Evolutionary conservation across 2,329 filamentous ascomycete species (phyloP), one percentile per base, ranked within the genome.

Genomic region (Arthrobotrys sphaeroides): DNA sequence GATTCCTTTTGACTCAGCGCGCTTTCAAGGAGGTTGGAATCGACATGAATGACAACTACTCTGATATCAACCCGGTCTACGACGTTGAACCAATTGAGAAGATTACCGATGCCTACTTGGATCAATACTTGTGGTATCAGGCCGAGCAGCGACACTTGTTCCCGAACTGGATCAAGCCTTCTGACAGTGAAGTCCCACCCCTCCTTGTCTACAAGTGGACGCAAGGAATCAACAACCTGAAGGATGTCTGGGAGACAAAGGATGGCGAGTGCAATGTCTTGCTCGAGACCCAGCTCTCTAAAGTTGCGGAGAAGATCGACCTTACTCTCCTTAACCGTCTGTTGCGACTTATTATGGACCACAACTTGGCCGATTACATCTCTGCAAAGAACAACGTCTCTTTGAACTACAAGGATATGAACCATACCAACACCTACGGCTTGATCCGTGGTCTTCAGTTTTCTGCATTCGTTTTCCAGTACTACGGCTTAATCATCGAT

Each of bases 21-120:
- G 95, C 96, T 0, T 99, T 99, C 87, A 99, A 99, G 84, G 95
- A 99, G 84, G 95, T 99, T 47, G 95, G 94, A 66, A 99, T 99
- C 79, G 95, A 99, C 82, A 99, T 99, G 95, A 99, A 99, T 82
- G 95, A 99, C 84, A 99, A 99, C 81, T 99, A 99, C 84, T 98
- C 90, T 85, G 94, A 93, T 16, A 99, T 99, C 85, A 99, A 99
- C 81, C 96, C 95, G 0, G 95, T 99, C 0, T 99, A 99, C 81
- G 95, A 99, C 79, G 95, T 99, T 74, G 96, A 99, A 83, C 95
- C 95, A 0, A 97, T 99, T 73, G 95, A 99, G 85, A 99, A 99
- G 85, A 99, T 99, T 79, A 99, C 94, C 40, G 95, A 99, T 83
- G 96, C 95, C 1, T 99, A 99, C 80, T 88, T 99, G 55, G 95